Conservation (phyloP, 2,329 filamentous ascomycete species). For the Zymoseptoria tritici region DNA sequence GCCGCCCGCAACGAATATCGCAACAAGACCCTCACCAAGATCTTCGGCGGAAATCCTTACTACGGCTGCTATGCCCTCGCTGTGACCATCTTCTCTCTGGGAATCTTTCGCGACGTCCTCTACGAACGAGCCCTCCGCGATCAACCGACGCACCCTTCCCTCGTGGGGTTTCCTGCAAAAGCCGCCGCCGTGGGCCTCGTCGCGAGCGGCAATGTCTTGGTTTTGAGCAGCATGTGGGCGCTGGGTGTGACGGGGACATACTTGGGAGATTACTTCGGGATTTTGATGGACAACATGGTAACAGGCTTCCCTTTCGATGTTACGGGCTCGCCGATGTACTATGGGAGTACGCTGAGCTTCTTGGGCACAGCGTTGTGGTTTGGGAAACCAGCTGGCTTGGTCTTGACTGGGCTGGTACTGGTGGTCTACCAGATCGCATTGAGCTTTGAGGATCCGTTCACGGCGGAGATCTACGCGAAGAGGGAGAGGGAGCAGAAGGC, state of each 20-base stretch:
- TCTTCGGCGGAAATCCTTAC: slow-evolving; percentile 71
- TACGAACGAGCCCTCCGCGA: slow-evolving; percentile 77
- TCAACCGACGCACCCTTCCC: slow-evolving; percentile 66
- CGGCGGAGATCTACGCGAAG: slow-evolving; percentile 85
- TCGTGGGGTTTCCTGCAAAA: slow-evolving; percentile 53
- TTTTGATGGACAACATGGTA: slow-evolving; percentile 91
- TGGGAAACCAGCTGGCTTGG: slow-evolving; percentile 77
- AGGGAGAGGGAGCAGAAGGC: slow-evolving; percentile 50
- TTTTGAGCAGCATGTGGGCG: slow-evolving; percentile 81
- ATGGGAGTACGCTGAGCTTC: slow-evolving; percentile 88
- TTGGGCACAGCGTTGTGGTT: slow-evolving; percentile 76
- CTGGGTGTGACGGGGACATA: slow-evolving; percentile 94
- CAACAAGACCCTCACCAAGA: slow-evolving; percentile 78
- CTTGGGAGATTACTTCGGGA: slow-evolving; percentile 96
- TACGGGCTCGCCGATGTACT: slow-evolving; percentile 89
- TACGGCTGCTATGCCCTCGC: slow-evolving; percentile 86
- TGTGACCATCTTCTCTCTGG: slow-evolving; percentile 80
- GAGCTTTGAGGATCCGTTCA: slow-evolving; percentile 89
- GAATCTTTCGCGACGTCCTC: slow-evolving; percentile 69
- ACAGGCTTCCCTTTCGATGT: slow-evolving; percentile 95
- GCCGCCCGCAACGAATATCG: slow-evolving; percentile 85
- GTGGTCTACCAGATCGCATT: slow-evolving; percentile 74
- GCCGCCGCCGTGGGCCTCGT: slow-evolving; percentile 66
- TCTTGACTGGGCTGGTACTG: slow-evolving; percentile 68
- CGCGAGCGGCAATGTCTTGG: slow-evolving; percentile 69